Percentiles rank a stretch among this genome's conserved stretches.
phyloP scores from a whole-genome alignment of 805 yeast species.

The Martiniozyma abietophila region DNA sequence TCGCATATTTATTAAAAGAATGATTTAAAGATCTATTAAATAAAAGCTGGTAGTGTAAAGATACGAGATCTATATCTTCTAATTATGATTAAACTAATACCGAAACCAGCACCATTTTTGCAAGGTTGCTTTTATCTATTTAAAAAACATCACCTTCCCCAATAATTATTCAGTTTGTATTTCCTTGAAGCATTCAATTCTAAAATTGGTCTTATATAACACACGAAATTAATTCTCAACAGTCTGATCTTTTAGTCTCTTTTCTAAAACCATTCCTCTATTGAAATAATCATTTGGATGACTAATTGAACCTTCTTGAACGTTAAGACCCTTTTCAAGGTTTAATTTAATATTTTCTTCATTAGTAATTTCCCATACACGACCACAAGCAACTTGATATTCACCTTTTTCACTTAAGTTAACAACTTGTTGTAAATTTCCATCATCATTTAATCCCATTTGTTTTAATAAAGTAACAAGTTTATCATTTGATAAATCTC shows the following conservation, averaged over 20 bases:
- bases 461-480: slow-evolving; percentile 45
- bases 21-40: too few species aligned
- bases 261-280: slow-evolving; percentile 53
- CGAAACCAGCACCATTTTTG: too few species aligned
- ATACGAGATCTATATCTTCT: too few species aligned
- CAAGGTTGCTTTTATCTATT: too few species aligned
- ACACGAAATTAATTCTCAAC: background rate
- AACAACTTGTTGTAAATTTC: slow-evolving; percentile 42
- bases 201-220: too few species aligned
- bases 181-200: too few species aligned
- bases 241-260: slow-evolving; percentile 13
- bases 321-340: slow-evolving; percentile 30
- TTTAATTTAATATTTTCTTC: slow-evolving; percentile 31
- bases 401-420: slow-evolving; percentile 63
- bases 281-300: slow-evolving; percentile 90
- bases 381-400: slow-evolving; percentile 80
- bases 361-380: slow-evolving; percentile 73
- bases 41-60: too few species aligned
- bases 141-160: too few species aligned
- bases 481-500: slow-evolving; percentile 62
- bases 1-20: too few species aligned
- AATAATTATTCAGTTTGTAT: too few species aligned
- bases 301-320: slow-evolving; percentile 53
- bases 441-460: slow-evolving; percentile 57
- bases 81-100: too few species aligned